phyloP scores from a whole-genome alignment of 164 flowering plant genomes.

The Kingdonia uniflora region DNA sequence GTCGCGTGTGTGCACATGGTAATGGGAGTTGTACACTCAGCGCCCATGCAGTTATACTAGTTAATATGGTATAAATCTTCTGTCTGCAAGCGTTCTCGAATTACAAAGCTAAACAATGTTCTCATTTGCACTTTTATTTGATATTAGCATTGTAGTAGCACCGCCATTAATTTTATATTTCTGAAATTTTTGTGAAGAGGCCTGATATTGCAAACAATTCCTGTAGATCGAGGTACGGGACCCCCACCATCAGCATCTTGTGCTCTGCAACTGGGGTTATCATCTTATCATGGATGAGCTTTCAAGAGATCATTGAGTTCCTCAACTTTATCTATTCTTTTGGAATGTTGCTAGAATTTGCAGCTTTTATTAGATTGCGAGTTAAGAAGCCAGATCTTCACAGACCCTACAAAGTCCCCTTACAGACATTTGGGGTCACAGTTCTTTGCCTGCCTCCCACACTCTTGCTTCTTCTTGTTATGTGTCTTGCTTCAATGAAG shows the following conservation, averaged over 20 bases:
- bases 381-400: conserved; percentile 71
- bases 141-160: too few relatives aligned
- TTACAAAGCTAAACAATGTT: too few relatives aligned
- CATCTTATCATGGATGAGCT: conserved; percentile 86
- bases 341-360: conserved; percentile 92
- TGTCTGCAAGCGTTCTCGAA: too few relatives aligned
- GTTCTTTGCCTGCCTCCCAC: conserved; percentile 77
- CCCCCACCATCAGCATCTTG: conserved; percentile 79
- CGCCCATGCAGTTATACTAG: too few relatives aligned
- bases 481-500: conserved; percentile 63
- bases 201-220: not conserved
- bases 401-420: conserved; percentile 73
- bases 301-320: conserved; percentile 78
- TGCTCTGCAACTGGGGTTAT: conserved; percentile 85
- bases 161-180: too few relatives aligned
- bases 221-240: conserved; percentile 79
- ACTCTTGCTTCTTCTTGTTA: conserved; percentile 57
- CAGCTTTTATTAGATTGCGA: conserved; percentile 68
- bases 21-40: too few relatives aligned
- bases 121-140: too few relatives aligned
- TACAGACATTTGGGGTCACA: conserved; percentile 48
- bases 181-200: too few relatives aligned
- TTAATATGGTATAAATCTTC: too few relatives aligned
- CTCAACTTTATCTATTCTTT: conserved; percentile 71
- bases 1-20: too few relatives aligned